These are phyloP conservation scores for Croton laevigatus DNA, from an alignment of 441 rosid genomes.

Conservation along the genomic window DNA sequence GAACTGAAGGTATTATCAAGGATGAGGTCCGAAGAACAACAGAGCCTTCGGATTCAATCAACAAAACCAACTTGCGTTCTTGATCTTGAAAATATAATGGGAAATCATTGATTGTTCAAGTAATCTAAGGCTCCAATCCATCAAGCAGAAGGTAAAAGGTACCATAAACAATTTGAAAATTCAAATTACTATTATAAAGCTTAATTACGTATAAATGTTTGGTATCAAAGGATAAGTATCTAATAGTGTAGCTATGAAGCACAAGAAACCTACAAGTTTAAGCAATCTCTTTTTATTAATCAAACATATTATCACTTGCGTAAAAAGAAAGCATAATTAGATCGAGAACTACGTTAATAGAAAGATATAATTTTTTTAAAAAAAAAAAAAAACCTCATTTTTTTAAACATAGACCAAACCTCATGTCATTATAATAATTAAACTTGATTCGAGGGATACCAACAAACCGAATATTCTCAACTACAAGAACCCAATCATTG, in stretches of 20 bases:
- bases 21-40: background rate
- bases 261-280: background rate
- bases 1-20: background rate
- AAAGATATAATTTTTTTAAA: background rate
- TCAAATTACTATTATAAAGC: background rate
- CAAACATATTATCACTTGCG: background rate
- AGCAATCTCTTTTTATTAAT: background rate
- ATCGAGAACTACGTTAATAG: background rate
- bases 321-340: background rate
- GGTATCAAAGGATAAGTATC: background rate
- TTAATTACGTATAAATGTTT: background rate
- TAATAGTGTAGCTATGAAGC: background rate
- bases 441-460: background rate
- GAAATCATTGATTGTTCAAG: background rate
- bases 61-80: background rate
- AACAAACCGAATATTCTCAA: no score
- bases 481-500: background rate
- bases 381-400: no score
- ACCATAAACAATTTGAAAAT: background rate
- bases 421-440: background rate
- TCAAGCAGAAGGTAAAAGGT: background rate
- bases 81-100: background rate
- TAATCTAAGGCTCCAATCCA: background rate
- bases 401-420: background rate
- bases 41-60: background rate